These are phyloP conservation scores for Geoglossum glabrum DNA, from an alignment of 495 filamentous ascomycete genomes.

Conservation along the genomic window DNA sequence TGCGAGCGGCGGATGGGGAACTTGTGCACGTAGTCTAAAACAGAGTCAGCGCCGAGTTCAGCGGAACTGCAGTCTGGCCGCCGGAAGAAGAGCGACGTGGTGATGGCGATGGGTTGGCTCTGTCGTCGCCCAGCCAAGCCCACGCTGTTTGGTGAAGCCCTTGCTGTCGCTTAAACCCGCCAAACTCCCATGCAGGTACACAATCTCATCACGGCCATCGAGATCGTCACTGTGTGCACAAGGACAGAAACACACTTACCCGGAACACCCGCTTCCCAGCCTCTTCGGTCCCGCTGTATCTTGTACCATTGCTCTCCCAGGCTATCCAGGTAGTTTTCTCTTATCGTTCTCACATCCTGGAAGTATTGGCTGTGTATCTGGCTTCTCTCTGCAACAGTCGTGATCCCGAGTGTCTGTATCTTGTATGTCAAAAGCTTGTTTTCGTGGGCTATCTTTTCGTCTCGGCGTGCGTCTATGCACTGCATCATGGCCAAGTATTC, in stretches of 20 bases:
- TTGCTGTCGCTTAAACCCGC: neutral
- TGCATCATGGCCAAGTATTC: slow-evolving; percentile 73
- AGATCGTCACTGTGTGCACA: neutral
- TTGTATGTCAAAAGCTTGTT: slow-evolving; percentile 50
- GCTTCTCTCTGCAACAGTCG: slow-evolving; percentile 55
- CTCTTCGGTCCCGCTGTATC: slow-evolving; percentile 76
- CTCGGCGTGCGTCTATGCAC: slow-evolving; percentile 57
- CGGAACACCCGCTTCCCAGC: slow-evolving; percentile 58
- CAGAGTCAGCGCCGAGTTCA: neutral
- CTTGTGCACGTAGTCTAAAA: slow-evolving; percentile 9
- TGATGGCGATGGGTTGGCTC: neutral
- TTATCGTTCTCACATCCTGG: slow-evolving; percentile 59
- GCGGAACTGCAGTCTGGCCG: neutral
- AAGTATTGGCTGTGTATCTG: slow-evolving; percentile 74
- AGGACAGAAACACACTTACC: slow-evolving; percentile 33
- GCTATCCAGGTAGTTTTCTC: slow-evolving; percentile 58
- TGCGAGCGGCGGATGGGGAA: slow-evolving; percentile 51
- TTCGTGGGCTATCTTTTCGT: slow-evolving; percentile 60
- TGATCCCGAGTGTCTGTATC: slow-evolving; percentile 45
- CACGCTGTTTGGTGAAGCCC: neutral
- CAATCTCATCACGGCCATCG: neutral
- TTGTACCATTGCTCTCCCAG: slow-evolving; percentile 75
- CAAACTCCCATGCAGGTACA: neutral
- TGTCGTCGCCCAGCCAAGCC: neutral
- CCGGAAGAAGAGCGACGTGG: too few relatives aligned